A percentile compares a stretch with the other conserved stretches of the same genome.
These are phyloP conservation scores for Clavispora asparagi DNA, from an alignment of 805 yeast species.

Conservation along the genomic window DNA sequence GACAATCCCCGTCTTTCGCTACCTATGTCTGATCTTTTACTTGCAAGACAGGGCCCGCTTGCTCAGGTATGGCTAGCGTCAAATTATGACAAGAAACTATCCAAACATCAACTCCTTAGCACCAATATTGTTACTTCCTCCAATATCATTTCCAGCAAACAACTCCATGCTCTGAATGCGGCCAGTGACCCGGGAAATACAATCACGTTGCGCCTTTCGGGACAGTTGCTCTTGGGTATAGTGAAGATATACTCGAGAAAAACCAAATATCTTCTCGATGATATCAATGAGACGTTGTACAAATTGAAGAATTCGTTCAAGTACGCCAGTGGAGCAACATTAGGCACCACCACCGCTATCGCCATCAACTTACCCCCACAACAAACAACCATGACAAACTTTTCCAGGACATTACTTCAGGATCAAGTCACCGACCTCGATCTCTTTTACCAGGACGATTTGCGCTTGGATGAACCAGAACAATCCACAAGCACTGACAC, in stretches of 20 bases:
- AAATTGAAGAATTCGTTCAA: slow-evolving; percentile 66
- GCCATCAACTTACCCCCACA: slow-evolving; percentile 55
- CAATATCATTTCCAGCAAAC: slow-evolving; percentile 44
- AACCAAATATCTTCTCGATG: slow-evolving; percentile 77
- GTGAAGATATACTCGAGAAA: slow-evolving; percentile 82
- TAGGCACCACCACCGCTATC: slow-evolving; percentile 25
- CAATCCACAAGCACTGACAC: slow-evolving; percentile 1
- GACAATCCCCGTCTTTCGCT: background rate
- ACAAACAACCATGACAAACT: slow-evolving; percentile 55
- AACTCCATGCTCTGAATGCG: slow-evolving; percentile 41
- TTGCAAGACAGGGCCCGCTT: slow-evolving; percentile 73
- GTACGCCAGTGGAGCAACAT: slow-evolving; percentile 30
- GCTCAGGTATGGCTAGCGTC: slow-evolving; percentile 94
- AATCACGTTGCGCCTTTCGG: slow-evolving; percentile 74
- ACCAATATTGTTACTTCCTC: slow-evolving; percentile 62
- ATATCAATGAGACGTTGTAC: slow-evolving; percentile 70
- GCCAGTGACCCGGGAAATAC: slow-evolving; percentile 31
- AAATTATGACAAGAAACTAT: slow-evolving; percentile 71
- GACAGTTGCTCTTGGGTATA: slow-evolving; percentile 81
- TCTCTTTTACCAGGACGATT: slow-evolving; percentile 61
- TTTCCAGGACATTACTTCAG: slow-evolving; percentile 56
- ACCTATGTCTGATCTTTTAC: slow-evolving; percentile 10
- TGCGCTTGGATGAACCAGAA: slow-evolving; percentile 23
- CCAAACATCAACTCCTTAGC: slow-evolving; percentile 65
- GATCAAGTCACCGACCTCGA: slow-evolving; percentile 80